phyloP scores from a whole-genome alignment of 2,329 filamentous ascomycete species.

The Hymenoscyphus salicellus region DNA sequence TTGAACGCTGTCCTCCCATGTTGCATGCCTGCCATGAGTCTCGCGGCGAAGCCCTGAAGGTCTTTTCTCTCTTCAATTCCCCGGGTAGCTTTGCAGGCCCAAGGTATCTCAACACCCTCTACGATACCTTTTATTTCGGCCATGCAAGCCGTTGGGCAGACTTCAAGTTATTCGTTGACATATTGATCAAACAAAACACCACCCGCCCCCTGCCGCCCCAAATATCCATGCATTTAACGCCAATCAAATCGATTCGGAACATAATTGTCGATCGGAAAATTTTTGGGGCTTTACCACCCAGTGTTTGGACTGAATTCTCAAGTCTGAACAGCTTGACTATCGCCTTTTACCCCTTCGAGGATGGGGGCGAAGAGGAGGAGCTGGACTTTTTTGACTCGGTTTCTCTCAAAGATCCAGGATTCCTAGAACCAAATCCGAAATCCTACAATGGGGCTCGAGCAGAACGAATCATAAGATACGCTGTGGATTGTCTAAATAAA shows the following conservation, averaged over 20 bases:
- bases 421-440: background rate
- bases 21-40: background rate
- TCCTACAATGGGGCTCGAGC: background rate
- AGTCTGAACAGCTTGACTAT: background rate
- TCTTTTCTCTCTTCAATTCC: background rate
- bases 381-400: background rate
- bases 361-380: background rate
- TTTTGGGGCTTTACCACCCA: background rate
- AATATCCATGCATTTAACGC: background rate
- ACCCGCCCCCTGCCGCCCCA: background rate
- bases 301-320: background rate
- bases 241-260: background rate
- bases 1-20: background rate
- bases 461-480: background rate
- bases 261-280: background rate
- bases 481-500: background rate
- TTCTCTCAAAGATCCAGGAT: background rate
- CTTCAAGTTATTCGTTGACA: background rate
- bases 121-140: background rate
- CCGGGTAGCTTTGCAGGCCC: background rate
- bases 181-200: background rate
- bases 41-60: background rate
- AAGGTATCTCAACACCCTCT: background rate
- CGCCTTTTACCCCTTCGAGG: background rate
- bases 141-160: background rate